These are phyloP conservation scores for Coniochaeta pulveracea DNA, from an alignment of 2,329 filamentous ascomycete species.

Conservation along the genomic window DNA sequence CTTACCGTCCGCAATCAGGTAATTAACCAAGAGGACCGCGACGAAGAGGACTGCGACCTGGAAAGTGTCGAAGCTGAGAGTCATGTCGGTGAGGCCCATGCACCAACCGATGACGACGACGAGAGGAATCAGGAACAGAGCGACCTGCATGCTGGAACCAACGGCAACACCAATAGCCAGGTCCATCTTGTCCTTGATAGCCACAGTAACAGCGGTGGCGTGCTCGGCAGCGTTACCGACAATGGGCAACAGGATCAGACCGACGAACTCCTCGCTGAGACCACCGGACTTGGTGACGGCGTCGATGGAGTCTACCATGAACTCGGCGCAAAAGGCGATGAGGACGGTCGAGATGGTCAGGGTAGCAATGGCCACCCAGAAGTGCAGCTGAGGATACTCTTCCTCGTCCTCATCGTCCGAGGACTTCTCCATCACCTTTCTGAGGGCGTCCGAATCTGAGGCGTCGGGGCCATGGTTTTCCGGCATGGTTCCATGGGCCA, in stretches of 20 bases:
- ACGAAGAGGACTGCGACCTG: slow-evolving; percentile 81
- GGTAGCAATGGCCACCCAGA: slow-evolving; percentile 60
- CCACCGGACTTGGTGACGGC: slow-evolving; percentile 47
- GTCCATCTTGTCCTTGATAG: slow-evolving; percentile 79
- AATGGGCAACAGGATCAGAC: slow-evolving; percentile 69
- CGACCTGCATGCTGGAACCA: slow-evolving; percentile 71
- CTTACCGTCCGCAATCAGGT: slow-evolving; percentile 71
- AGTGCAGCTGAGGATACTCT: slow-evolving; percentile 64
- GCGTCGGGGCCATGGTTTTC: slow-evolving; percentile 21
- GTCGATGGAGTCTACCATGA: slow-evolving; percentile 64
- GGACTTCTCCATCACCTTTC: neutral
- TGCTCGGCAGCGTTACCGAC: slow-evolving; percentile 79
- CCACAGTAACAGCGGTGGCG: slow-evolving; percentile 69
- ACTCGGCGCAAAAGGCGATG: slow-evolving; percentile 73
- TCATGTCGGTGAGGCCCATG: slow-evolving; percentile 62
- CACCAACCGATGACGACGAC: slow-evolving; percentile 72
- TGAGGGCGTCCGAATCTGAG: slow-evolving; percentile 6
- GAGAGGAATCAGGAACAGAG: slow-evolving; percentile 66
- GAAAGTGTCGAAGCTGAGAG: slow-evolving; percentile 77
- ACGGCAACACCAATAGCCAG: slow-evolving; percentile 71
- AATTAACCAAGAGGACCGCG: slow-evolving; percentile 74
- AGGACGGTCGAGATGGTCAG: slow-evolving; percentile 64
- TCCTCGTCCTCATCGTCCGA: slow-evolving; percentile 54
- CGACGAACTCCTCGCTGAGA: slow-evolving; percentile 65
- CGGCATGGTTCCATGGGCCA: slow-evolving; percentile 14